Evolutionary conservation across 2,329 filamentous ascomycete genomes (phyloP).

Genomic region (Fusarium sp.): DNA sequence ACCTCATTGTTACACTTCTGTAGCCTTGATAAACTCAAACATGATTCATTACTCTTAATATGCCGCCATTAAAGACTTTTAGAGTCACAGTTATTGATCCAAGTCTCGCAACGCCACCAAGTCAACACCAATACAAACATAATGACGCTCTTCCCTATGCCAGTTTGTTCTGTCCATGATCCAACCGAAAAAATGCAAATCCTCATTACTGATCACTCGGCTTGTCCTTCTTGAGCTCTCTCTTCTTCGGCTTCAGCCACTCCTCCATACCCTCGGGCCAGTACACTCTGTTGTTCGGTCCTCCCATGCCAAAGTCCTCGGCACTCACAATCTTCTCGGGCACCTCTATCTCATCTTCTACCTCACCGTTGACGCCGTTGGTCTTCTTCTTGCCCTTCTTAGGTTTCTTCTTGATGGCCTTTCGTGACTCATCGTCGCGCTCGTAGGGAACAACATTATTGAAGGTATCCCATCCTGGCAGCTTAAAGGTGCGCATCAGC

Average conservation of each 20-base stretch:
- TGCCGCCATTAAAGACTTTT: neutral
- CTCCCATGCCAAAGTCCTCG: conserved; percentile 87
- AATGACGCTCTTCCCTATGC: neutral
- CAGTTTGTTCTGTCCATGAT: neutral
- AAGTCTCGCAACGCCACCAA: neutral
- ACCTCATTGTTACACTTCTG: neutral
- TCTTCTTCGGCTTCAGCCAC: conserved; percentile 86
- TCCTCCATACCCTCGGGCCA: conserved; percentile 93
- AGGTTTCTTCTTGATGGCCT: conserved; percentile 55
- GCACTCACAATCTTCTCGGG: conserved; percentile 65
- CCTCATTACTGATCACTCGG: conserved; percentile 47
- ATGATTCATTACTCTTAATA: neutral
- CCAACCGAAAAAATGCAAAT: neutral
- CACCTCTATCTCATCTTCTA: conserved; percentile 55
- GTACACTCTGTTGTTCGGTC: conserved; percentile 83
- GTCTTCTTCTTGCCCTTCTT: conserved; percentile 54
- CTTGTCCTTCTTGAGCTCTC: conserved; percentile 65
- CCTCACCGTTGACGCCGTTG: conserved; percentile 45
- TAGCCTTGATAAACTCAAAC: neutral
- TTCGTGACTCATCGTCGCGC: conserved; percentile 77
- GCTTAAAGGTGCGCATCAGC: conserved; percentile 87
- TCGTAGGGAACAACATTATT: conserved; percentile 83
- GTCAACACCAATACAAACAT: neutral
- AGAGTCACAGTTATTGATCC: neutral
- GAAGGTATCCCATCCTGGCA: conserved; percentile 82